phyloP scores from a whole-genome alignment of 129 eudicot genomes.

The Pulicaria dysenterica region DNA sequence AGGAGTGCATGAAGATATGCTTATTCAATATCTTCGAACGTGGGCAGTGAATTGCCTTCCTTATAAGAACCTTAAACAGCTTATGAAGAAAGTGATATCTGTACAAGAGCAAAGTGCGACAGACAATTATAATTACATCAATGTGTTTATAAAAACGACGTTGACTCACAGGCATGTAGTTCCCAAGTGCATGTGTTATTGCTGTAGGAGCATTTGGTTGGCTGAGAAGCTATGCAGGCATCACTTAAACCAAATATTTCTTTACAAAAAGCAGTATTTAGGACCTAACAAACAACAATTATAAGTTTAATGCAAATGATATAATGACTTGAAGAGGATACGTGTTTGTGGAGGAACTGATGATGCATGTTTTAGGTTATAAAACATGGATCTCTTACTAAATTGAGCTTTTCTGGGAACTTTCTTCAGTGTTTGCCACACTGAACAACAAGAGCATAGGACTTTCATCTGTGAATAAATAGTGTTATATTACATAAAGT shows the following conservation, averaged over 20 bases:
- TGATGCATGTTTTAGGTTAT: conserved; percentile 47
- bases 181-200: conserved; percentile 29
- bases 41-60: conserved; percentile 51
- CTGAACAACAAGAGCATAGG: conserved; percentile 60
- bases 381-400: conserved; percentile 59
- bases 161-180: conserved; percentile 74
- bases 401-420: conserved; percentile 46
- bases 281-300: conserved; percentile 49
- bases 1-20: conserved; percentile 44
- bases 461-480: conserved; percentile 39
- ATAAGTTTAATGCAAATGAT: conserved; percentile 1
- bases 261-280: conserved; percentile 47
- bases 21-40: conserved; percentile 55
- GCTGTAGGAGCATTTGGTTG: conserved; percentile 50
- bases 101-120: conserved; percentile 22
- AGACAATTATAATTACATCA: conserved; percentile 4
- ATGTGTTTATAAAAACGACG: background rate
- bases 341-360: conserved; percentile 59
- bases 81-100: conserved; percentile 76
- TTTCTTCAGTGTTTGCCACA: conserved; percentile 48
- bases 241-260: conserved; percentile 60
- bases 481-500: background rate
- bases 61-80: conserved; percentile 60
- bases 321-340: conserved; percentile 52
- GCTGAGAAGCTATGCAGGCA: conserved; percentile 26